phyloP scores from a whole-genome alignment of 2,329 filamentous ascomycete genomes.

The Pyrenochaeta sp. region DNA sequence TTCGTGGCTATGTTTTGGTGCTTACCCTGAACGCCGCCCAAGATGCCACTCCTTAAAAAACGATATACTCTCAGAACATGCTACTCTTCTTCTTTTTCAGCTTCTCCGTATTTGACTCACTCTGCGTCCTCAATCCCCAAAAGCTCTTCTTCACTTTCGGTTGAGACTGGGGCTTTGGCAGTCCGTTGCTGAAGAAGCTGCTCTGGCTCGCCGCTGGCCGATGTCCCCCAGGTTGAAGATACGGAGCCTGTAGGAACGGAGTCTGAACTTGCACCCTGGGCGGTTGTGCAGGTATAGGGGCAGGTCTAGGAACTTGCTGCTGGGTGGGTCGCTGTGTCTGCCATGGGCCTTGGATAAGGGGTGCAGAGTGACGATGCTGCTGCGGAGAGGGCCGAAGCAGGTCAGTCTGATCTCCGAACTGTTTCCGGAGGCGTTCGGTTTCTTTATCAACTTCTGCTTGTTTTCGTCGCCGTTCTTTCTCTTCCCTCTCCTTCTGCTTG shows the following conservation, averaged over 20 bases:
- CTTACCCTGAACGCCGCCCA: constrained; percentile 20
- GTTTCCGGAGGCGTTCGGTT: constrained; percentile 73
- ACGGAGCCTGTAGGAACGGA: constrained; percentile 31
- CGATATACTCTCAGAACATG: constrained; percentile 47
- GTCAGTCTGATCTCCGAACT: constrained; percentile 66
- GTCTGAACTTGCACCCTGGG: constrained; percentile 14
- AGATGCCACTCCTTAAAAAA: constrained; percentile 4
- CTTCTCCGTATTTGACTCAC: constrained; percentile 41
- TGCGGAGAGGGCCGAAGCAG: constrained; percentile 30
- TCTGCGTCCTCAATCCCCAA: constrained; percentile 45
- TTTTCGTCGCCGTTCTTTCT: constrained; percentile 65
- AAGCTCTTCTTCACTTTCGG: constrained; percentile 50
- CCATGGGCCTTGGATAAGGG: constrained; percentile 26
- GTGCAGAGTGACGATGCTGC: constrained; percentile 35
- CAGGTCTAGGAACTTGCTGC: constrained; percentile 15
- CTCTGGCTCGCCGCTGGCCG: constrained; percentile 43
- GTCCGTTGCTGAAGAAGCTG: constrained; percentile 47
- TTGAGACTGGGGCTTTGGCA: constrained; percentile 33
- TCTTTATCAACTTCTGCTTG: constrained; percentile 72
- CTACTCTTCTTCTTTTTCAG: constrained; percentile 56
- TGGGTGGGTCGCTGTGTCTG: constrained; percentile 17
- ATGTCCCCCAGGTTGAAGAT: constrained; percentile 38
- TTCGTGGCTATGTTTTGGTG: constrained; percentile 12
- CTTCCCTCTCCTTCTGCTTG: constrained; percentile 71
- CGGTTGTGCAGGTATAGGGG: constrained; percentile 27